Evolutionary conservation across 208 protist genomes (phyloP).

Genomic region (Acanthamoeba healyi): DNA sequence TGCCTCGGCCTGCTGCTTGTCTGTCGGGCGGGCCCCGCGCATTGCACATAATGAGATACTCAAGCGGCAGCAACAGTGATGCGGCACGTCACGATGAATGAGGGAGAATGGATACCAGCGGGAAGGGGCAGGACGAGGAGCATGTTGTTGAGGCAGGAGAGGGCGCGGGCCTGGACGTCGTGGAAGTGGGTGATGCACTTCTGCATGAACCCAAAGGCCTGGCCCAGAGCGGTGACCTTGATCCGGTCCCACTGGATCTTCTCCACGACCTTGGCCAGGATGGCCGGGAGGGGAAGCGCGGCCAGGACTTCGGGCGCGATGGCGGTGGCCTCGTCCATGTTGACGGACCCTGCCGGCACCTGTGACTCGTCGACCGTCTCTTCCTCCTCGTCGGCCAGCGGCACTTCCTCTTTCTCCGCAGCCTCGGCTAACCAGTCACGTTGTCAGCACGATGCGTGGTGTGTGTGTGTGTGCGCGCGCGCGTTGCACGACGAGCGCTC

Average conservation of each 20-base stretch:
- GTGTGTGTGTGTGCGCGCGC: not conserved
- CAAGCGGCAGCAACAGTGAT: no score
- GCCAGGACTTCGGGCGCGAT: conserved; percentile 45
- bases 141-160: conserved; percentile 73
- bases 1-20: conserved; percentile 39
- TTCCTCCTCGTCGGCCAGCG: not conserved
- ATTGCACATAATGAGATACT: no score
- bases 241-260: conserved; percentile 13
- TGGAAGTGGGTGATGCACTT: conserved; percentile 16
- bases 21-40: no score
- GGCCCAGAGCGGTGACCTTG: conserved; percentile 28
- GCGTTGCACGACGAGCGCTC: not conserved
- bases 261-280: conserved; percentile 37
- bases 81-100: no score
- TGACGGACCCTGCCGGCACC: not conserved
- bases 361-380: conserved; percentile 30
- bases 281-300: not conserved
- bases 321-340: conserved; percentile 46
- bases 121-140: conserved; percentile 56
- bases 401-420: not conserved
- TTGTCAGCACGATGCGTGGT: not conserved
- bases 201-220: conserved; percentile 38
- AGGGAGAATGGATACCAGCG: not conserved
- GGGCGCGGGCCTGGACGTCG: conserved; percentile 52
- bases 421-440: not conserved